Evolutionary conservation across 2,329 filamentous ascomycete genomes (phyloP).

Genomic region (Xylaria sp.): DNA sequence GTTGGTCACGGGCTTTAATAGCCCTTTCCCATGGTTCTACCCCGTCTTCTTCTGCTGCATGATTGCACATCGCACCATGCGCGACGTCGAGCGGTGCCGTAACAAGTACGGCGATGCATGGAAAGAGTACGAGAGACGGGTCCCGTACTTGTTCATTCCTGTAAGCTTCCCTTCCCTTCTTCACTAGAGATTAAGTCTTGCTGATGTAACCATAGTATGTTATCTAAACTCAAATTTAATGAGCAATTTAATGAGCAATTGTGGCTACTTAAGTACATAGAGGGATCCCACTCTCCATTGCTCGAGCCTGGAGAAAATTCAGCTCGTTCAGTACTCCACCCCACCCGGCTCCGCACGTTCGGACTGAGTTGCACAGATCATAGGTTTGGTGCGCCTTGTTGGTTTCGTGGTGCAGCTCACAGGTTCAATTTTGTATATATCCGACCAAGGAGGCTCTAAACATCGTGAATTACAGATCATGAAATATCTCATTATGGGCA

Average conservation of each 20-base stretch:
- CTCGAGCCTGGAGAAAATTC: not conserved
- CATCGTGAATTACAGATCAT: not conserved
- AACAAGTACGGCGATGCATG: conserved; percentile 85
- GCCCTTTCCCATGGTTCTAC: conserved; percentile 91
- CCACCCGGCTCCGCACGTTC: not conserved
- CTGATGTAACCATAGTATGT: conserved; percentile 35
- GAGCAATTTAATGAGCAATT: conserved; percentile 13
- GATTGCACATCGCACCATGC: conserved; percentile 80
- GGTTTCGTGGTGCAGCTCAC: conserved; percentile 26
- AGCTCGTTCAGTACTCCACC: not conserved
- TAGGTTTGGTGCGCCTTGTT: conserved; percentile 9
- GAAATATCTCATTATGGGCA: conserved; percentile 8
- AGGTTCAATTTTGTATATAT: conserved; percentile 39
- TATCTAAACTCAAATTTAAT: conserved; percentile 29
- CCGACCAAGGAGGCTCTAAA: conserved; percentile 28
- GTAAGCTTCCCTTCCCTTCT: conserved; percentile 44
- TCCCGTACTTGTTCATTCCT: conserved; percentile 82
- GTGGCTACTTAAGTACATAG: conserved; percentile 9
- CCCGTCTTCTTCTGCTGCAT: conserved; percentile 82
- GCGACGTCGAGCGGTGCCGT: conserved; percentile 80
- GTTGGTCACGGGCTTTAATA: conserved; percentile 65
- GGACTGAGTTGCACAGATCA: conserved; percentile 5
- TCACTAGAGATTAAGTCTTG: not conserved
- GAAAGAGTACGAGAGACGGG: conserved; percentile 81
- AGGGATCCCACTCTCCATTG: not conserved